Percentiles rank a stretch among this genome's conserved stretches.
Conservation (phyloP, 352 stramenopile species). For the Saprolegnia parasitica region DNA sequence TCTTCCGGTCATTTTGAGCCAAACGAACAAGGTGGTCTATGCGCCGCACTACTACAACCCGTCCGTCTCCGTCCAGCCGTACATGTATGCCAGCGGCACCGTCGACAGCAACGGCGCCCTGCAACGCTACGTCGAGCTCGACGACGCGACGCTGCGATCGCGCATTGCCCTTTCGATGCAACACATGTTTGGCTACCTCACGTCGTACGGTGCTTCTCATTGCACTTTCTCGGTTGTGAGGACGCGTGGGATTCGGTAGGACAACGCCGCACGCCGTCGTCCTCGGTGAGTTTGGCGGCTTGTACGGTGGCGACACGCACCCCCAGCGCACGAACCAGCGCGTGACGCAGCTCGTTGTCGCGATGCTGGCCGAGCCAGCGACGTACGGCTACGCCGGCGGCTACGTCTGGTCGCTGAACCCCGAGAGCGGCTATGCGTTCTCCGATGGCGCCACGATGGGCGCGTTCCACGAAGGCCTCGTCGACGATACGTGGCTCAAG, state of each 20-base stretch:
- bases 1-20: conserved; percentile 39
- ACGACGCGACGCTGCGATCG: conserved; percentile 41
- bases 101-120: conserved; percentile 32
- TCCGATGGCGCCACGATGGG: conserved; percentile 56
- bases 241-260: not conserved
- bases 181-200: conserved; percentile 64
- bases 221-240: not conserved
- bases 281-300: conserved; percentile 56
- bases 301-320: conserved; percentile 53
- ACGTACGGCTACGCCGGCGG: conserved; percentile 49
- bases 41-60: conserved; percentile 71
- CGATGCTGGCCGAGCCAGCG: conserved; percentile 59
- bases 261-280: conserved; percentile 39
- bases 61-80: conserved; percentile 49
- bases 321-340: conserved; percentile 50
- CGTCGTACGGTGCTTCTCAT: conserved; percentile 26
- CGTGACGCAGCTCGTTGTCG: conserved; percentile 52
- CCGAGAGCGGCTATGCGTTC: conserved; percentile 65
- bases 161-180: conserved; percentile 60
- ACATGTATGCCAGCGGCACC: conserved; percentile 48
- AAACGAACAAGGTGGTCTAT: conserved; percentile 55
- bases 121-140: conserved; percentile 45
- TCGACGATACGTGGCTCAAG: conserved; percentile 61
- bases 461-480: conserved; percentile 53
- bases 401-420: conserved; percentile 75